Base-by-base conservation (phyloP, 202 grass and related monocot species). In the Elaeis oleifera region DNA sequence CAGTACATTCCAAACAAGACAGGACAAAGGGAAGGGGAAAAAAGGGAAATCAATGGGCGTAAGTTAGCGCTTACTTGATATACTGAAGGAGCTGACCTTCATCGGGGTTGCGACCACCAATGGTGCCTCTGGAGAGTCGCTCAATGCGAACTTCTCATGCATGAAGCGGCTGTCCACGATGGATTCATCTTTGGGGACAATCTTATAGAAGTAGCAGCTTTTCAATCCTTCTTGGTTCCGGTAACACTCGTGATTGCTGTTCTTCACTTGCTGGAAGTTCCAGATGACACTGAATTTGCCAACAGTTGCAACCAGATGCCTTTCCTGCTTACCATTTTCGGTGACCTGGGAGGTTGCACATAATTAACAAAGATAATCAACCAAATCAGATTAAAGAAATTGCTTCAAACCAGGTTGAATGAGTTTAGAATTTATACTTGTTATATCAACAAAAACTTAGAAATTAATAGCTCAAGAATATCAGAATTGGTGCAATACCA, bases 121-220 rank as follows among this genome's bases (percentile, higher is more conserved):
- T 13, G 88, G 92, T 16, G 92, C 92, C 17, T 91, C 88, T 0
- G 84, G 92, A 5, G 88, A 89, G 54, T 85, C 57, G 5, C 50
- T 26, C 3, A 56, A 59, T 0, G 81, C 77, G 16, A 97, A 97
- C 4, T 97, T 97, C 28, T 88, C 92, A 1, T 92, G 88, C 88
- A 97, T 97, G 60, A 97, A 92, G 17, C 88, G 71, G 65, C 84
- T 97, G 61, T 97, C 92, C 0, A 92, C 82, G 3, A 97, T 97
- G 2, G 88, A 97, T 67, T 97, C 84, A 4, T 89, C 82, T 56
- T 86, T 92, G 6, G 83, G 81, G 24, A 97, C 81, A 5, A 97
- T 83, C 61, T 91, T 92, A 77, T 97, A 97, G 27, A 88, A 97
- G 65, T 91, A 97, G 68, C 92, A 97, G 14, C 84, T 97, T 69